Evolutionary conservation across 768 basidiomycete species (phyloP).

Genomic region (Suillus subluteus): DNA sequence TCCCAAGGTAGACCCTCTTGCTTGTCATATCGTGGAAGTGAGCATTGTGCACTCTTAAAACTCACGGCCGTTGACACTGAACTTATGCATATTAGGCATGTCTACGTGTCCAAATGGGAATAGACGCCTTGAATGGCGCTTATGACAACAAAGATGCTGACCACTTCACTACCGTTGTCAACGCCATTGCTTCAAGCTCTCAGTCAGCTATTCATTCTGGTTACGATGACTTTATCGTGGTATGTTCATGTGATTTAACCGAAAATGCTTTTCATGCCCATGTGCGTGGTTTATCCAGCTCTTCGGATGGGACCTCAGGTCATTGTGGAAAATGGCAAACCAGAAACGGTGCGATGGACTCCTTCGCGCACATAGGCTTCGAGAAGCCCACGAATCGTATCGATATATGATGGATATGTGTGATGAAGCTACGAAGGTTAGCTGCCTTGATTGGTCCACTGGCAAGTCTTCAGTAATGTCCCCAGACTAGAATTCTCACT

Average conservation of each 20-base stretch:
- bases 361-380: not conserved
- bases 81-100: not conserved
- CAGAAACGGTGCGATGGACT: not conserved
- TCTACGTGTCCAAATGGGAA: not conserved
- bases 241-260: not conserved
- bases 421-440: not conserved
- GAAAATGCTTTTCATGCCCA: too few relatives aligned
- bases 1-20: not conserved
- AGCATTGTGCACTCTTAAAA: not conserved
- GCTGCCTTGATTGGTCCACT: not conserved
- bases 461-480: not conserved
- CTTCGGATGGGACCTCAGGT: not conserved
- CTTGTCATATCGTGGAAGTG: slow-evolving; percentile 3
- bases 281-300: not conserved
- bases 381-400: not conserved
- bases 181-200: not conserved
- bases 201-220: not conserved
- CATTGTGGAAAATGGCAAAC: not conserved
- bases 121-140: not conserved
- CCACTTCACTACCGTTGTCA: not conserved
- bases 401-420: not conserved
- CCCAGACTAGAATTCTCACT: not conserved
- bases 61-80: not conserved
- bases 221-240: not conserved
- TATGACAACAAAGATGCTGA: not conserved